Evolutionary conservation across 352 stramenopile species (phyloP), one percentile per base, ranked within the genome.

Genomic region (Pythium apleroticum): DNA sequence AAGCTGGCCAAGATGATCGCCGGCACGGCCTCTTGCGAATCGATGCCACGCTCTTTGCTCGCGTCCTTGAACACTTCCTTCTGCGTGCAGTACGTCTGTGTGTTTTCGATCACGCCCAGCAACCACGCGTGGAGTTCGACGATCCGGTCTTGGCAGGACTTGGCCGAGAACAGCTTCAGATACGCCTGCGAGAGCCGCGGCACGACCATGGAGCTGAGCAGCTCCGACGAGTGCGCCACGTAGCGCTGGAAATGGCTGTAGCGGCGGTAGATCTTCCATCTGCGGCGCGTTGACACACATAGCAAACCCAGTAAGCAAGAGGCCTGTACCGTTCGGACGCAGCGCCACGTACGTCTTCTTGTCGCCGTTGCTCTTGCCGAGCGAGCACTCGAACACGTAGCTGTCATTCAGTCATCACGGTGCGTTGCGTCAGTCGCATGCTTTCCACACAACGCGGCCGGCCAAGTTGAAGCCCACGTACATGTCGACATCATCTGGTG

Each of bases 171-270:
- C 25, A 93, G 78, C 68, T 95, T 88, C 43, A 95, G 71, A 57
- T 91, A 93, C 28, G 82, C 77, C 59, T 92, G 82, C 25, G 86
- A 91, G 17, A 95, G 71, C 9, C 68, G 60, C 8, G 86, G 86
- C 9, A 91, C 75, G 10, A 80, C 72, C 59, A 90, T 80, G 56
- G 65, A 78, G 31, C 74, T 72, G 28, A 89, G 55, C 22, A 91
- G 45, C 54, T 89, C 79, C 3, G 71, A 80, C 8, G 83, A 88
- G 45, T 84, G 75, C n/a, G 75, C 60, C 15, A 90, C 75, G 58
- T 91, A 92, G 54, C 79, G 73, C 56, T 95, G 78, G 72, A 95
- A 95, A 22, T 95, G 84, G 31, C 86, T 73, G 65, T 95, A 95
- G n/a, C 86, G 84, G 9, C 84, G 80, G 49, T 93, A 92, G 60